Percentiles rank a stretch among this genome's conserved stretches.
phyloP scores from a whole-genome alignment of 495 filamentous ascomycete species.

The Usnea hakonensis region DNA sequence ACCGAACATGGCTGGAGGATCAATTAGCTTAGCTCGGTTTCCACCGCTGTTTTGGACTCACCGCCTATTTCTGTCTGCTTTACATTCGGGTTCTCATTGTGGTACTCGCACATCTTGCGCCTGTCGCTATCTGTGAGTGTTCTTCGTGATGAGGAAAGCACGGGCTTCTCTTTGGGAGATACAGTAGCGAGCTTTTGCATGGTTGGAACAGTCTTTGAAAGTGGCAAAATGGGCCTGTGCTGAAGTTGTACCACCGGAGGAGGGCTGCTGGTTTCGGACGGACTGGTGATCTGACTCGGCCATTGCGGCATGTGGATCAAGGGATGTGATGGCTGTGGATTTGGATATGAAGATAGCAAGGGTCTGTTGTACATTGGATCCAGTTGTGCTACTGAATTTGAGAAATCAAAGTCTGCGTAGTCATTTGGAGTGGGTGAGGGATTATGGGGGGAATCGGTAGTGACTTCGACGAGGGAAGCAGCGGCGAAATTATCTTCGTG shows the following conservation, averaged over 20 bases:
- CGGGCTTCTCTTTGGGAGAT: constrained; percentile 38
- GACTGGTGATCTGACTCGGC: constrained; percentile 46
- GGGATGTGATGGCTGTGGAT: constrained; percentile 40
- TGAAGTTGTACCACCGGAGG: constrained; percentile 22
- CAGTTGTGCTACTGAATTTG: constrained; percentile 30
- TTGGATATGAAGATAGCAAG: constrained; percentile 33
- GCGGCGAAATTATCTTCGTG: constrained; percentile 29
- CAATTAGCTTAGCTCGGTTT: constrained; percentile 25
- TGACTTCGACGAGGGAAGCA: constrained; percentile 20
- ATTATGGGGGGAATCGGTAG: constrained; percentile 22
- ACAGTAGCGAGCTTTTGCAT: constrained; percentile 46
- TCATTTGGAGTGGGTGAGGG: constrained; percentile 41
- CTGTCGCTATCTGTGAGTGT: constrained; percentile 91
- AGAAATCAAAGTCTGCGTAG: constrained; percentile 37
- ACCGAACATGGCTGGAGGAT: constrained; percentile 69
- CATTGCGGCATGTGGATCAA: constrained; percentile 43
- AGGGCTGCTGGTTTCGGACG: constrained; percentile 36
- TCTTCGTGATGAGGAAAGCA: constrained; percentile 64
- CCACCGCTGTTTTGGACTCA: constrained; percentile 35
- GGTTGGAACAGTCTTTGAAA: constrained; percentile 37
- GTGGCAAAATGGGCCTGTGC: constrained; percentile 31
- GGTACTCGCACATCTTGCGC: constrained; percentile 89
- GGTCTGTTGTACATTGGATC: constrained; percentile 34
- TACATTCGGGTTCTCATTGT: constrained; percentile 86
- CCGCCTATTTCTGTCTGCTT: constrained; percentile 98